Evolutionary conservation across 2,329 filamentous ascomycete genomes (phyloP).

Genomic region (Colletotrichum somersetense): DNA sequence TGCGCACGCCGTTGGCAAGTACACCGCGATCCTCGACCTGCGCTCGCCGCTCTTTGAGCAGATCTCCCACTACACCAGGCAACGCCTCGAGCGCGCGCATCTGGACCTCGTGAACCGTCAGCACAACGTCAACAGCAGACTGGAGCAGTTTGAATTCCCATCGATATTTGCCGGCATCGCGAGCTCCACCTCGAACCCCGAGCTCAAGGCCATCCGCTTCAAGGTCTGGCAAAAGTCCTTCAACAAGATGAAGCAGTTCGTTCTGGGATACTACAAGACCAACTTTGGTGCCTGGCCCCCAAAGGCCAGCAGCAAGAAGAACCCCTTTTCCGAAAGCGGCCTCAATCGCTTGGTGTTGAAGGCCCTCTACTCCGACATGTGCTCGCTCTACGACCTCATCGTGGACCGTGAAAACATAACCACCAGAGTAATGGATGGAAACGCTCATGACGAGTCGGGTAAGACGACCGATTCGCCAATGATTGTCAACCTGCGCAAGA

Average conservation of each 20-base stretch:
- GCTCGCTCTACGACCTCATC: conserved; percentile 87
- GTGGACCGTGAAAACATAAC: conserved; percentile 85
- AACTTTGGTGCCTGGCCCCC: conserved; percentile 84
- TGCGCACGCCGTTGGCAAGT: conserved; percentile 89
- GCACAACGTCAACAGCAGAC: conserved; percentile 75
- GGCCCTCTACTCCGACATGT: conserved; percentile 87
- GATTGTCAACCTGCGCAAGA: conserved; percentile 78
- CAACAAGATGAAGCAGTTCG: conserved; percentile 78
- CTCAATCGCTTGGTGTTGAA: conserved; percentile 86
- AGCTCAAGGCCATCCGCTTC: conserved; percentile 84
- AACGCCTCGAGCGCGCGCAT: conserved; percentile 84
- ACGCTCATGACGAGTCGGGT: conserved; percentile 60
- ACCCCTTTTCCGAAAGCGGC: conserved; percentile 86
- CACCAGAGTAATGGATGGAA: conserved; percentile 78
- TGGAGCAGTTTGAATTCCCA: conserved; percentile 93
- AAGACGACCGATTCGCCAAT: conserved; percentile 67
- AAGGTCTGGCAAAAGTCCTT: conserved; percentile 86
- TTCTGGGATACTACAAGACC: conserved; percentile 74
- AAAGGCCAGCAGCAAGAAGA: conserved; percentile 92
- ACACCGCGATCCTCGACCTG: conserved; percentile 76
- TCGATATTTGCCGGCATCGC: conserved; percentile 90
- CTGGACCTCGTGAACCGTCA: conserved; percentile 83
- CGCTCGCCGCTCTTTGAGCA: conserved; percentile 77
- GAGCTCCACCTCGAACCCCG: conserved; percentile 81
- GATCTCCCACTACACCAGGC: conserved; percentile 78